Conservation (phyloP, 768 basidiomycete species). For the Clathrus columnatus region DNA sequence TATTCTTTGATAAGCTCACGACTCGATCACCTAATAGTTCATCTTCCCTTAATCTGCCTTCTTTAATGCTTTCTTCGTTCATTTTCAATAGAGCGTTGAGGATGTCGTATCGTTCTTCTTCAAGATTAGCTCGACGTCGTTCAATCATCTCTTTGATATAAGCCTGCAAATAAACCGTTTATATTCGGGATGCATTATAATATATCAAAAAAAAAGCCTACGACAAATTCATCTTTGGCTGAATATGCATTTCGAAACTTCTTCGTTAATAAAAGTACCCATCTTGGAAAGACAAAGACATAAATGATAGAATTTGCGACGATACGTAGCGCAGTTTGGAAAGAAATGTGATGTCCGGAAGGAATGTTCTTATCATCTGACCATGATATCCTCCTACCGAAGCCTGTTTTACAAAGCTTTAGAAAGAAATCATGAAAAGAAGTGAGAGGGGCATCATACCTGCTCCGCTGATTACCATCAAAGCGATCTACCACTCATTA, state of each 20-base stretch:
- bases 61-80: slow-evolving; percentile 31
- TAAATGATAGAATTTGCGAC: slow-evolving; percentile 31
- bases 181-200: not conserved
- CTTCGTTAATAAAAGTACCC: slow-evolving; percentile 30
- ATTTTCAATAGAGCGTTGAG: slow-evolving; percentile 45
- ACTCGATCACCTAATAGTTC: slow-evolving; percentile 36
- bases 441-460: slow-evolving; percentile 22
- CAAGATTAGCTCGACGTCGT: slow-evolving; percentile 27
- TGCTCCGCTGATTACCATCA: slow-evolving; percentile 48
- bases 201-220: slow-evolving; percentile 8
- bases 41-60: slow-evolving; percentile 30
- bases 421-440: not conserved
- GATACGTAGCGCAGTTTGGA: slow-evolving; percentile 39
- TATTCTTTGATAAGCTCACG: too few relatives aligned
- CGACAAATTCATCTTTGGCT: slow-evolving; percentile 23
- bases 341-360: slow-evolving; percentile 37
- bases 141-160: slow-evolving; percentile 49
- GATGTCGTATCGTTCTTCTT: slow-evolving; percentile 39
- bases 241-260: slow-evolving; percentile 19
- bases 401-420: slow-evolving; percentile 27
- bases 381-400: slow-evolving; percentile 45
- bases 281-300: slow-evolving; percentile 32
- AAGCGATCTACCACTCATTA: slow-evolving; percentile 39
- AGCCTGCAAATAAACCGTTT: slow-evolving; percentile 18
- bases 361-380: slow-evolving; percentile 33